Evolutionary conservation across 805 yeast species (phyloP).

Genomic region (Sungouiella thailandica): DNA sequence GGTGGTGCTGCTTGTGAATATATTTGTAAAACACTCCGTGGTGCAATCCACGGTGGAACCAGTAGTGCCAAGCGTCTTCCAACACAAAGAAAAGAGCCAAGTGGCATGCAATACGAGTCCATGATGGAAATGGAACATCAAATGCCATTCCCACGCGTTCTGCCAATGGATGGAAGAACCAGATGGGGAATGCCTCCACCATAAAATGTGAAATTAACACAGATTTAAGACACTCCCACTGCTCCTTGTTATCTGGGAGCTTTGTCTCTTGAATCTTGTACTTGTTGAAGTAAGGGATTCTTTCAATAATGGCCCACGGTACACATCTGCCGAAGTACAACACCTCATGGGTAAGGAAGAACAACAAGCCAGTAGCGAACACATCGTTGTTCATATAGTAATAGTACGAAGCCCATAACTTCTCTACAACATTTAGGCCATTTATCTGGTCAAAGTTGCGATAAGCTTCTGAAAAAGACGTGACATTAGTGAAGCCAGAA

Average conservation of each 20-base stretch:
- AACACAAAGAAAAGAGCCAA: slow-evolving; percentile 71
- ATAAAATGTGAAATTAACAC: slow-evolving; percentile 83
- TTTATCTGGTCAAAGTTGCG: slow-evolving; percentile 25
- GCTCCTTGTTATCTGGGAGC: slow-evolving; percentile 75
- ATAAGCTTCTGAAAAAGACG: slow-evolving; percentile 25
- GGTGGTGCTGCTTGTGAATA: slow-evolving; percentile 96
- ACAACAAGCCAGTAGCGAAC: slow-evolving; percentile 85
- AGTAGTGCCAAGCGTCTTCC: slow-evolving; percentile 97
- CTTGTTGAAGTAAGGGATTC: slow-evolving; percentile 76
- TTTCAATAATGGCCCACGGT: slow-evolving; percentile 89
- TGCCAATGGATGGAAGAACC: slow-evolving; percentile 95
- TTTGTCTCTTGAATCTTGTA: slow-evolving; percentile 89
- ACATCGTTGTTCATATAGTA: slow-evolving; percentile 80
- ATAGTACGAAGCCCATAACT: slow-evolving; percentile 87
- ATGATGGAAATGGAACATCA: slow-evolving; percentile 80
- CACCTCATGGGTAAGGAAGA: slow-evolving; percentile 78
- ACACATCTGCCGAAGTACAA: slow-evolving; percentile 88
- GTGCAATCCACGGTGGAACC: slow-evolving; percentile 90
- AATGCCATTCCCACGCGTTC: slow-evolving; percentile 70
- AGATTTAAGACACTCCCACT: slow-evolving; percentile 85
- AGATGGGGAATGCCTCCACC: slow-evolving; percentile 93
- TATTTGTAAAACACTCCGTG: slow-evolving; percentile 83
- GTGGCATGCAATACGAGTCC: slow-evolving; percentile 56
- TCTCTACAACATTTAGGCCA: slow-evolving; percentile 46
- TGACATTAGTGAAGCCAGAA: slow-evolving; percentile 27